These are phyloP conservation scores for Vanilla planifolia DNA, from an alignment of 106 monocot genomes.

Conservation along the genomic window DNA sequence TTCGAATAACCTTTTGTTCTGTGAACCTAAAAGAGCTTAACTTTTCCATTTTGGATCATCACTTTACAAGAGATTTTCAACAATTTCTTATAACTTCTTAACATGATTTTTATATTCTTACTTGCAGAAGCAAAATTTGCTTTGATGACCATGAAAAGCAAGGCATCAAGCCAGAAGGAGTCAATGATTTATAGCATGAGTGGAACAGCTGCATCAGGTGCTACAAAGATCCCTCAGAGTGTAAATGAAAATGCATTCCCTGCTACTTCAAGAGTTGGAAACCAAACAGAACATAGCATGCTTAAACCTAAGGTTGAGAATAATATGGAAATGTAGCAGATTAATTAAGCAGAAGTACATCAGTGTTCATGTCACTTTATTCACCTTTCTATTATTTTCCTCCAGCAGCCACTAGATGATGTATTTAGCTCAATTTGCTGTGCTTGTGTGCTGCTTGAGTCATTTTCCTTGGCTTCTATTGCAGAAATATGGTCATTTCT, in stretches of 20 bases:
- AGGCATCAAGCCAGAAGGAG: slow-evolving; percentile 22
- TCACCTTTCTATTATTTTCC: slow-evolving; percentile 5
- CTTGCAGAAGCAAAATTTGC: slow-evolving; percentile 41
- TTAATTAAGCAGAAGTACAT: too few relatives aligned
- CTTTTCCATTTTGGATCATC: neutral
- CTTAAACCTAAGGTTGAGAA: slow-evolving; percentile 30
- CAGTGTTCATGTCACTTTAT: neutral
- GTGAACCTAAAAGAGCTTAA: neutral
- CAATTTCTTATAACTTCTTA: neutral
- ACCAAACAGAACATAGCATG: slow-evolving; percentile 21
- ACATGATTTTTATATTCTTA: neutral
- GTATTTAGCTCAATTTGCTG: slow-evolving; percentile 5
- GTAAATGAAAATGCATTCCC: slow-evolving; percentile 16
- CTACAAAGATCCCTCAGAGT: slow-evolving; percentile 16
- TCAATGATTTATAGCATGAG: slow-evolving; percentile 24
- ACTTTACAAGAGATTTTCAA: neutral
- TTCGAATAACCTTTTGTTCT: neutral
- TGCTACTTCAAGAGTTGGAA: slow-evolving; percentile 12
- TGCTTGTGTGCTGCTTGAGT: too few relatives aligned
- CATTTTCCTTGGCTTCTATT: too few relatives aligned
- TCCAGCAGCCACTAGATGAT: slow-evolving; percentile 10
- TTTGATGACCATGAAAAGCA: slow-evolving; percentile 28
- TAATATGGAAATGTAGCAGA: neutral
- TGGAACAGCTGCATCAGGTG: slow-evolving; percentile 9
- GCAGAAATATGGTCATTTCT: too few relatives aligned